Evolutionary conservation across 83 land plant genomes (phyloP).

Genomic region (Diphasiastrum complanatum): DNA sequence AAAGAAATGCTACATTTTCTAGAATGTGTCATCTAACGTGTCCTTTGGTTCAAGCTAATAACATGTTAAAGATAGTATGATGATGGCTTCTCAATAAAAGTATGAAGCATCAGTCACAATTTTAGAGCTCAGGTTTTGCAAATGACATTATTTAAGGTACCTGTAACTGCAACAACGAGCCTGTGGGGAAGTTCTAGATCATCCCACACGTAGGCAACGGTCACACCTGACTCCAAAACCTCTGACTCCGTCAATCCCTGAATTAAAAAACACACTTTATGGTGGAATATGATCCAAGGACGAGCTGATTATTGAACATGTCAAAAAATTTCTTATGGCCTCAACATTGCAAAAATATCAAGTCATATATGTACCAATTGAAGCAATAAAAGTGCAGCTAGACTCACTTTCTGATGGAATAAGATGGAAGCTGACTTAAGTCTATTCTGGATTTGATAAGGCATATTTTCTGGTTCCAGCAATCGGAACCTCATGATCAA

Average conservation of each 20-base stretch:
- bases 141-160: constrained; percentile 24
- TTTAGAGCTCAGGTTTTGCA: not conserved
- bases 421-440: constrained; percentile 41
- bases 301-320: not conserved
- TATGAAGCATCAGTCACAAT: too few species aligned
- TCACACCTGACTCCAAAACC: constrained; percentile 40
- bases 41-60: too few species aligned
- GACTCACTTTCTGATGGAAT: constrained; percentile 72
- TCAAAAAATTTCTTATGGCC: not conserved
- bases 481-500: constrained; percentile 53
- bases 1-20: too few species aligned
- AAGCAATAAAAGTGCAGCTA: not conserved
- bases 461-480: constrained; percentile 43
- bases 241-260: constrained; percentile 61
- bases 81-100: too few species aligned
- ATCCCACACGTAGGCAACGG: constrained; percentile 80
- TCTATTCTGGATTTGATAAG: constrained; percentile 74
- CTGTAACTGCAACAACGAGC: constrained; percentile 56
- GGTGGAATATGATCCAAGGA: not conserved
- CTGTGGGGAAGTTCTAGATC: constrained; percentile 66
- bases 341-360: not conserved
- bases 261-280: not conserved
- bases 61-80: too few species aligned
- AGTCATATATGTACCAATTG: not conserved
- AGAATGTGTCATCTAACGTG: too few species aligned